A percentile compares a stretch with the other conserved stretches of the same genome.
Conservation (phyloP, 2,329 filamentous ascomycete genomes). For the Arthrinium puccinioides region DNA sequence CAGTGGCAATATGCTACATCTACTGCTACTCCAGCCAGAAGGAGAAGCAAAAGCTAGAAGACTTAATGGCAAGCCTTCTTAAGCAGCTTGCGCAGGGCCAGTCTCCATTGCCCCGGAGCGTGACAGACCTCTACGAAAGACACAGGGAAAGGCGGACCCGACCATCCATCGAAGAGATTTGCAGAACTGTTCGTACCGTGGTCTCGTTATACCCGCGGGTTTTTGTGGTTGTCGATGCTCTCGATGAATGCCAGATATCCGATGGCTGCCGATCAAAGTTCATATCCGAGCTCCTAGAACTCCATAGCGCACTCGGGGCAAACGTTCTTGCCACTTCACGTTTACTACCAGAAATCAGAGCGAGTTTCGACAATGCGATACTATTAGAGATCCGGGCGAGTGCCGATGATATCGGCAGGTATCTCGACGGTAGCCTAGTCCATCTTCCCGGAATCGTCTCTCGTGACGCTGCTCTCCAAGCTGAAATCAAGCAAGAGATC, state of each 20-base stretch:
- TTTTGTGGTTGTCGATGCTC: conserved; percentile 13
- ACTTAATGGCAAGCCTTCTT: conserved; percentile 26
- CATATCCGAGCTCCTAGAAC: conserved; percentile 6
- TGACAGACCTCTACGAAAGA: not conserved
- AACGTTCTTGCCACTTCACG: conserved; percentile 13
- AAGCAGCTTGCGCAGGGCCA: conserved; percentile 13
- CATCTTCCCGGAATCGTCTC: conserved; percentile 10
- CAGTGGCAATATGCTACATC: conserved; percentile 30
- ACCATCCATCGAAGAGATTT: not conserved
- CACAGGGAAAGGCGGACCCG: not conserved
- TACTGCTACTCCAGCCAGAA: conserved; percentile 35
- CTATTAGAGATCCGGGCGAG: conserved; percentile 8
- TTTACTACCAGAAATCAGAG: conserved; percentile 16
- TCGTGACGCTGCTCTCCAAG: conserved; percentile 8
- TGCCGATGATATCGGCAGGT: conserved; percentile 11
- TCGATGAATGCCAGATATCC: conserved; percentile 10
- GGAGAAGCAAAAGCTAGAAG: conserved; percentile 26
- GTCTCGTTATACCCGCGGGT: conserved; percentile 10
- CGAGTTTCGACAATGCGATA: conserved; percentile 11
- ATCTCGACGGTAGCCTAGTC: conserved; percentile 9
- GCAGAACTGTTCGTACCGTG: not conserved
- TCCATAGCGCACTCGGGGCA: conserved; percentile 5
- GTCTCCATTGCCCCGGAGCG: not conserved
- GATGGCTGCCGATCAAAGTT: conserved; percentile 5
- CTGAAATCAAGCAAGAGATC: conserved; percentile 13